A percentile compares a stretch with the other conserved stretches of the same genome.
These are phyloP conservation scores for Sarocladium strictum DNA, from an alignment of 2,329 filamentous ascomycete species.

Conservation along the genomic window DNA sequence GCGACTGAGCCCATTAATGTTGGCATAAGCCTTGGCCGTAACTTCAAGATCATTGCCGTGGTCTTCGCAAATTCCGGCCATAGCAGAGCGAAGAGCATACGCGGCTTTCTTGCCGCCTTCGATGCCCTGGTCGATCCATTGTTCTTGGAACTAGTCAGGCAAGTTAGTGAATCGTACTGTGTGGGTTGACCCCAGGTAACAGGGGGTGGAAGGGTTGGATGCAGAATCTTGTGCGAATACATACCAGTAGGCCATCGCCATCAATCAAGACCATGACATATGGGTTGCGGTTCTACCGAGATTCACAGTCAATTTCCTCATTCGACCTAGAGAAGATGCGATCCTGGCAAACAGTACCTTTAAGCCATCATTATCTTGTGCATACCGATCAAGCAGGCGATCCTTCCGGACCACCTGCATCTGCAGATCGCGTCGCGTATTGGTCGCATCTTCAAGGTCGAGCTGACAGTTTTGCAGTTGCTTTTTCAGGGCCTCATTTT, in stretches of 20 bases:
- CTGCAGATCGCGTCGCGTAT: conserved; percentile 44
- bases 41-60: conserved; percentile 44
- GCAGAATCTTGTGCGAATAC: conserved; percentile 11
- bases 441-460: conserved; percentile 44
- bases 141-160: conserved; percentile 48
- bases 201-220: conserved; percentile 3
- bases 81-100: conserved; percentile 39
- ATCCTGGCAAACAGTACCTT: no score
- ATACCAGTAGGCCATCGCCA: conserved; percentile 55
- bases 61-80: conserved; percentile 40
- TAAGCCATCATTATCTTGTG: conserved; percentile 35
- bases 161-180: not conserved
- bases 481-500: conserved; percentile 34
- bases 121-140: conserved; percentile 46
- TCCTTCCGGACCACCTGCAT: conserved; percentile 1
- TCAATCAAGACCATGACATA: conserved; percentile 58
- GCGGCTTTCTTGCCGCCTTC: conserved; percentile 50
- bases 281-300: conserved; percentile 43
- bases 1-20: conserved; percentile 43
- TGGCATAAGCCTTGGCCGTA: conserved; percentile 50
- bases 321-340: no score
- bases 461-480: conserved; percentile 39
- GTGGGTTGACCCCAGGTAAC: not conserved
- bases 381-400: conserved; percentile 28
- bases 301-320: not conserved